Conservation (phyloP, 176 grass and related monocot species). For the Rhynchospora pubera region DNA sequence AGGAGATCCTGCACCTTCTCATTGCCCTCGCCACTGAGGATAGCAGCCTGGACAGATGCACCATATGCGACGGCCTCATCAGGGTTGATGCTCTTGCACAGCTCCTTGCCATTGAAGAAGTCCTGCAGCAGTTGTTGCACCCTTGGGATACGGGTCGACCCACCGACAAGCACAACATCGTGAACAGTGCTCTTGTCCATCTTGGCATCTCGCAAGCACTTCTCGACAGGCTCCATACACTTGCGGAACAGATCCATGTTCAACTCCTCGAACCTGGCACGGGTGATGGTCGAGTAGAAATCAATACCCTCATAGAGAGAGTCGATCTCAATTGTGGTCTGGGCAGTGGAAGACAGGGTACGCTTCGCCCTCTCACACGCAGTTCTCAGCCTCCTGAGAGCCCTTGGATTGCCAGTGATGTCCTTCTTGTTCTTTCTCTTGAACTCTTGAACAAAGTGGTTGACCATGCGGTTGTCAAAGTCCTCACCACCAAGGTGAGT, state of each 20-base stretch:
- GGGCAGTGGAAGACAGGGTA: constrained; percentile 10
- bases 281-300: constrained; percentile 21
- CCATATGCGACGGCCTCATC: constrained; percentile 38
- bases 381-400: constrained; percentile 15
- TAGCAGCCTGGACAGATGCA: constrained; percentile 40
- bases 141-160: constrained; percentile 24
- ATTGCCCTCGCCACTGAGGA: constrained; percentile 33
- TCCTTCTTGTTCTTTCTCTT: constrained; percentile 23
- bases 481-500: constrained; percentile 15
- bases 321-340: constrained; percentile 18
- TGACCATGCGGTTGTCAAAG: constrained; percentile 20
- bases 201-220: constrained; percentile 40
- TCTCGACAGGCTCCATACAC: constrained; percentile 44
- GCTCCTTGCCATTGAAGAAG: constrained; percentile 37
- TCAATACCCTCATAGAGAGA: constrained; percentile 24
- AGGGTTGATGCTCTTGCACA: constrained; percentile 42
- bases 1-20: constrained; percentile 39
- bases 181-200: constrained; percentile 38
- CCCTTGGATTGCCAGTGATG: neutral
- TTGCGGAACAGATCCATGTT: constrained; percentile 45
- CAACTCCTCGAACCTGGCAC: constrained; percentile 29
- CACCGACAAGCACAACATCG: constrained; percentile 30
- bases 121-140: constrained; percentile 32
- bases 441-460: constrained; percentile 17
- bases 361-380: constrained; percentile 12